Evolutionary conservation across 106 monocot genomes (phyloP).

Genomic region (Gastrodia elata): DNA sequence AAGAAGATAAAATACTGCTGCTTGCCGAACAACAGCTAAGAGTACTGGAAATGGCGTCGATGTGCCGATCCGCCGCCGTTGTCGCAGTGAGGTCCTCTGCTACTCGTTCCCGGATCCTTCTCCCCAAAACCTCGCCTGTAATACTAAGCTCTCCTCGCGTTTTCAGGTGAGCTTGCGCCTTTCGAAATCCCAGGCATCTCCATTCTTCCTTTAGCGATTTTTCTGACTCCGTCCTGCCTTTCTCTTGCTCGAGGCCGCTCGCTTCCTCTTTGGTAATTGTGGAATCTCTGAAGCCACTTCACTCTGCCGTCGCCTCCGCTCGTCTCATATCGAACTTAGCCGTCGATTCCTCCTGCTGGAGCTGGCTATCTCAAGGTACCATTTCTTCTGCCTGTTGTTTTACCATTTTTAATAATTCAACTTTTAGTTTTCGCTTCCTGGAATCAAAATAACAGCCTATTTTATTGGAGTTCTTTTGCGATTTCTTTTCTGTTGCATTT

Average conservation of each 20-base stretch:
- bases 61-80: slow-evolving; percentile 22
- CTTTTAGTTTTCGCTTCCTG: too few relatives aligned
- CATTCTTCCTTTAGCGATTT: background rate
- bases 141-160: slow-evolving; percentile 11
- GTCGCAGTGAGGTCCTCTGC: slow-evolving; percentile 17
- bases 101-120: slow-evolving; percentile 11
- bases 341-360: slow-evolving; percentile 43
- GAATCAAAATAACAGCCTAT: too few relatives aligned
- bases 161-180: slow-evolving; percentile 3
- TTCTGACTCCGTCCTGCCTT: background rate
- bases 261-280: slow-evolving; percentile 16
- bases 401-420: background rate
- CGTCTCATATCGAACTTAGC: slow-evolving; percentile 44
- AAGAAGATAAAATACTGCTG: too few relatives aligned
- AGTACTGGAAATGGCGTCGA: slow-evolving; percentile 19
- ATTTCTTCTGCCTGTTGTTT: background rate
- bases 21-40: background rate
- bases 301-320: slow-evolving; percentile 36
- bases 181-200: background rate
- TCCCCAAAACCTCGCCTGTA: slow-evolving; percentile 12
- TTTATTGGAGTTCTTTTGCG: too few relatives aligned
- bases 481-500: too few relatives aligned
- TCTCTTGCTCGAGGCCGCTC: slow-evolving; percentile 15
- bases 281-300: slow-evolving; percentile 42
- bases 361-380: slow-evolving; percentile 47